These are phyloP conservation scores for Rhipidocladum racemiflorum DNA, from an alignment of 176 grass and related monocot genomes.

Conservation along the genomic window DNA sequence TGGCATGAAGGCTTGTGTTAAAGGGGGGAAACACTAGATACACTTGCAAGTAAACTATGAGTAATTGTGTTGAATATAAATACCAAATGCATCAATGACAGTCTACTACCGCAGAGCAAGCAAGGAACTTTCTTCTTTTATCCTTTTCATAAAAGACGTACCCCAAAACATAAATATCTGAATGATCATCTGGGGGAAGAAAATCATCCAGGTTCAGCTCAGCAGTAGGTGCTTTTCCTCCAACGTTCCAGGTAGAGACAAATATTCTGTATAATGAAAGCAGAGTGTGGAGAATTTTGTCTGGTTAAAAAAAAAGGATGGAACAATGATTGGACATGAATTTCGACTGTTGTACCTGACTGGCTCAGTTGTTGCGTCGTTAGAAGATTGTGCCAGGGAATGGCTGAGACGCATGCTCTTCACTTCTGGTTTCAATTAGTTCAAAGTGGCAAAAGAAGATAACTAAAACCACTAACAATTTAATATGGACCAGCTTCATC, in stretches of 20 bases:
- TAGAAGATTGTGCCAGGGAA: slow-evolving; percentile 48
- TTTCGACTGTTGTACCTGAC: slow-evolving; percentile 47
- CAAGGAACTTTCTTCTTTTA: not conserved
- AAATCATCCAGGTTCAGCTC: slow-evolving; percentile 68
- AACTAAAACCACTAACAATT: not conserved
- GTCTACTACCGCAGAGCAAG: not conserved
- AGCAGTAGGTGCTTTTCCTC: slow-evolving; percentile 75
- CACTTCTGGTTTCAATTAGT: slow-evolving; percentile 44
- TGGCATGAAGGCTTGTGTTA: not conserved
- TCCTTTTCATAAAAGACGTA: slow-evolving; percentile 22
- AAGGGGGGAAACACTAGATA: not conserved
- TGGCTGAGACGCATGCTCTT: slow-evolving; percentile 51
- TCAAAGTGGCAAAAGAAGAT: slow-evolving; percentile 17
- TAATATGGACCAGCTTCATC: not conserved
- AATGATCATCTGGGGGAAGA: slow-evolving; percentile 64
- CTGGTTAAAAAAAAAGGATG: not conserved
- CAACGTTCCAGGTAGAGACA: slow-evolving; percentile 94
- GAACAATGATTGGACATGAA: not conserved
- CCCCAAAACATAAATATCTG: slow-evolving; percentile 95
- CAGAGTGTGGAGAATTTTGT: not conserved
- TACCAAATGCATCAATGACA: not conserved
- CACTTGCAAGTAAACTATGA: not conserved
- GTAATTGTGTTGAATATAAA: not conserved
- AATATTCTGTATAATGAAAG: slow-evolving; percentile 60
- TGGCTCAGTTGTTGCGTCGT: slow-evolving; percentile 50